Evolutionary conservation across 1,139 yeast species (phyloP), one percentile per base, ranked within the genome.

Genomic region (Wickerhamomyces sp.): DNA sequence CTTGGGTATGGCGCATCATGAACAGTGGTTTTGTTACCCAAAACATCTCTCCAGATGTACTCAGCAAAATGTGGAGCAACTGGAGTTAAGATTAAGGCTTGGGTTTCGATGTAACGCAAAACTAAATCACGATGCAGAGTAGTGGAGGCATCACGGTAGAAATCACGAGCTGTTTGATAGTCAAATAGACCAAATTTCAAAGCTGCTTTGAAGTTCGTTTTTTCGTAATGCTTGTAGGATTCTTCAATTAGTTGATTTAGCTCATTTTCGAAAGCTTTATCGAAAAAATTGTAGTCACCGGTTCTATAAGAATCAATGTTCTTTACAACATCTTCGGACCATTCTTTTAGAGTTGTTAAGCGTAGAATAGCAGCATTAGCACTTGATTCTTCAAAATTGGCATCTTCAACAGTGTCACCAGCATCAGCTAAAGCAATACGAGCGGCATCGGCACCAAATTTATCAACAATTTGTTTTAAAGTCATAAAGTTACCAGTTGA

Each of bases 341-440:
- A 92, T 64, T 90, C 97, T 64, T 88, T 90, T 62, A 92, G 73
- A 41, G 89, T 92, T 62, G 79, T 85, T 59, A 94, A 76, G 70
- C 98, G 86, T 63, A 92, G 76, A 61, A 94, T 90, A 31, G 97
- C 97, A 35, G 98, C 97, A 58, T 94, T 94, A 41, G 98, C 99
- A 56, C 84, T 90, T 47, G 89, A 72, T 67, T 94, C 98, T 59
- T 92, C 98, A 58, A 94, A 87, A 70, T 94, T 94, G 43, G 99
- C 98, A 66, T 94, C 99, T 67, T 92, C 98, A 50, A 89, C 79
- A 36, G 94, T 71, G 61, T 94, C 99, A 71, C 99, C 99, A 42
- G 97, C 97, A 70, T 94, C 97, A 29, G 98, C 99, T 54, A 94
- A 72, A 9, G 98, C 97, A 64, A 94, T 86, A 73, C 99, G 84